Evolutionary conservation across 495 filamentous ascomycete genomes (phyloP).

Genomic region (Xylaria cubensis): DNA sequence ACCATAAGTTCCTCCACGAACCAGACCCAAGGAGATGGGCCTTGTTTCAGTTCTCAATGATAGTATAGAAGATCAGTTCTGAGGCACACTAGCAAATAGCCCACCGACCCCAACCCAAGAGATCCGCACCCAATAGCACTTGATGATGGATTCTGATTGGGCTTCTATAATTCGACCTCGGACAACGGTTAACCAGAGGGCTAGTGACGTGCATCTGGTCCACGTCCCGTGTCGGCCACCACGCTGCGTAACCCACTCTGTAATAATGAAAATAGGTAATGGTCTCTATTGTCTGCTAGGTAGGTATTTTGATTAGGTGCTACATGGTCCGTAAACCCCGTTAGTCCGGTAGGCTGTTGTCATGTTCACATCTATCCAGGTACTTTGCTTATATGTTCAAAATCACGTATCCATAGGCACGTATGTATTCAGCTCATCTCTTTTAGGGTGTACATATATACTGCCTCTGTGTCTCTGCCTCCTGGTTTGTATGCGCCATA

Average conservation of each 20-base stretch:
- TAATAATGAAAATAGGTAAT: slow-evolving; percentile 22
- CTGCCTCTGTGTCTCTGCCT: neutral
- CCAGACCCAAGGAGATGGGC: slow-evolving; percentile 1
- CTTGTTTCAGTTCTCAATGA: slow-evolving; percentile 1
- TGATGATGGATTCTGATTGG: slow-evolving; percentile 17
- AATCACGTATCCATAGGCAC: neutral
- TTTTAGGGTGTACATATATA: neutral
- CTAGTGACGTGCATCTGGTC: slow-evolving; percentile 25
- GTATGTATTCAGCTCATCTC: neutral
- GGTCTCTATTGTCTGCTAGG: neutral
- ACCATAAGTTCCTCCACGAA: neutral
- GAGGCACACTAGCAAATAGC: slow-evolving; percentile 1
- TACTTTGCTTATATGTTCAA: neutral
- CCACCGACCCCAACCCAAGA: neutral
- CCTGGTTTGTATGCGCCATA: neutral
- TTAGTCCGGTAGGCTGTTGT: neutral
- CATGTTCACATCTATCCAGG: neutral
- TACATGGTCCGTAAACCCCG: slow-evolving; percentile 1
- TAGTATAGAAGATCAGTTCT: neutral
- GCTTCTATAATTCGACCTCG: slow-evolving; percentile 15
- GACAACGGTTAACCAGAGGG: slow-evolving; percentile 1
- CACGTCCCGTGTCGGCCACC: slow-evolving; percentile 23
- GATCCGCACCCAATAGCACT: slow-evolving; percentile 2
- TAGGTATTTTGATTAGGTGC: neutral
- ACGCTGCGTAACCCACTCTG: neutral